Conservation (phyloP, 768 basidiomycete species). For the Tricholoma terreum region DNA sequence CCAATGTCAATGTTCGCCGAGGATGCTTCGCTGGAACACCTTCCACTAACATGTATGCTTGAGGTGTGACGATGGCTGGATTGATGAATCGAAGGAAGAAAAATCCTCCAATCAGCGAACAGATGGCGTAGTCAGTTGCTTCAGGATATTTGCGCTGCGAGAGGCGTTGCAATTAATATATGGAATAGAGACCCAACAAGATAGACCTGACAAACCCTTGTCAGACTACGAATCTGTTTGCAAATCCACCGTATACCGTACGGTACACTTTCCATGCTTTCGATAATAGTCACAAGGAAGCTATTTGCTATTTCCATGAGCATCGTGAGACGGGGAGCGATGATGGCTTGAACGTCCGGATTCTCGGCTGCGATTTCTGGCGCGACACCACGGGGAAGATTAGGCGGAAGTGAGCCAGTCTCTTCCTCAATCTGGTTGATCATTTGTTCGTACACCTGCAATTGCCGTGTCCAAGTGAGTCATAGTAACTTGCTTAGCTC, state of each 20-base stretch:
- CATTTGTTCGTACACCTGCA: conserved; percentile 98
- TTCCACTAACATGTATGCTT: conserved; percentile 99
- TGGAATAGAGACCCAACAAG: neutral
- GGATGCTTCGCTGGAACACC: conserved; percentile 98
- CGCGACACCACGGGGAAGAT: conserved; percentile 88
- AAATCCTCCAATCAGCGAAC: conserved; percentile 97
- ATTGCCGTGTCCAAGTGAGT: neutral
- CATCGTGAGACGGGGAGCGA: conserved; percentile 96
- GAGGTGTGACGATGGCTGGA: conserved; percentile 97
- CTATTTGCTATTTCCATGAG: conserved; percentile 99
- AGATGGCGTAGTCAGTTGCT: conserved; percentile 96
- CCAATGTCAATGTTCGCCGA: conserved; percentile 88
- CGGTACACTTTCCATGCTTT: conserved; percentile 96
- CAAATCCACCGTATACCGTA: conserved; percentile 99
- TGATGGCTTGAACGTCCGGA: conserved; percentile 95
- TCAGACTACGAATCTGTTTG: conserved; percentile 97
- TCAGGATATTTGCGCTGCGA: conserved; percentile 95
- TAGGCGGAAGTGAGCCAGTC: conserved; percentile 85
- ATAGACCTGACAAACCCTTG: conserved; percentile 60
- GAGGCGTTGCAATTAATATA: neutral
- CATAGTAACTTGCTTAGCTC: neutral
- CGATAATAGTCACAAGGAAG: conserved; percentile 96
- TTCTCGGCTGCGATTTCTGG: conserved; percentile 96
- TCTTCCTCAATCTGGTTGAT: conserved; percentile 98
- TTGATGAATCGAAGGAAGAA: conserved; percentile 99